Percentiles rank a stretch among this genome's conserved stretches.
Evolutionary conservation across 2,329 filamentous ascomycete genomes (phyloP).

Genomic region (Trichoderma sp.): DNA sequence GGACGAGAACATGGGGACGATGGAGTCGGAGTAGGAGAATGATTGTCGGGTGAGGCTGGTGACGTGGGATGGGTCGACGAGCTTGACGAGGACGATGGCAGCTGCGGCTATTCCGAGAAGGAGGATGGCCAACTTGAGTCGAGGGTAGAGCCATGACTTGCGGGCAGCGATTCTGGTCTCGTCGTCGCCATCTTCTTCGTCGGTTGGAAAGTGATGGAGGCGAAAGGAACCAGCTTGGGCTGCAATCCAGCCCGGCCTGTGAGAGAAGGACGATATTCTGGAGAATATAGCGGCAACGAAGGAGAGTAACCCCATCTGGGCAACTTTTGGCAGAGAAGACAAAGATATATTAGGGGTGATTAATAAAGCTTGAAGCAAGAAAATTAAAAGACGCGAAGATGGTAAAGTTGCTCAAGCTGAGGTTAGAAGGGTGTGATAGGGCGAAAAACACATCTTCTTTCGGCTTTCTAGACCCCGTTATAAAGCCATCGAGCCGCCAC

Average conservation of each 20-base stretch:
- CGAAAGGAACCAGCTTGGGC: not conserved
- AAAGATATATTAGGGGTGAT: not conserved
- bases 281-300: slow-evolving; percentile 7
- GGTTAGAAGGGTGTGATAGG: not conserved
- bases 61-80: not conserved
- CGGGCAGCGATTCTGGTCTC: not conserved
- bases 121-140: not conserved
- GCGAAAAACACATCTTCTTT: not conserved
- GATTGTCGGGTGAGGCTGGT: not conserved
- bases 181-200: slow-evolving; percentile 14
- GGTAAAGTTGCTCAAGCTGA: not conserved
- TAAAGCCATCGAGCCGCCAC: not conserved
- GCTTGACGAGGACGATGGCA: slow-evolving; percentile 1
- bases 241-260: slow-evolving; percentile 18
- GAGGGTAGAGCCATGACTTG: not conserved
- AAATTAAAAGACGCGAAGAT: not conserved
- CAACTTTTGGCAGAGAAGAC: not conserved
- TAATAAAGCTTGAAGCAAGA: not conserved
- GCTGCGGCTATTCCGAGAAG: not conserved
- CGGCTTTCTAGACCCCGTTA: not conserved
- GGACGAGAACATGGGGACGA: slow-evolving; percentile 4
- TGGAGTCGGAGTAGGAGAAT: slow-evolving; percentile 2
- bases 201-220: slow-evolving; percentile 8
- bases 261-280: not conserved
- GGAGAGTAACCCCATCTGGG: slow-evolving; percentile 2